Conservation (phyloP, 257 asterid genomes). For the Solanum corneliomulleri region DNA sequence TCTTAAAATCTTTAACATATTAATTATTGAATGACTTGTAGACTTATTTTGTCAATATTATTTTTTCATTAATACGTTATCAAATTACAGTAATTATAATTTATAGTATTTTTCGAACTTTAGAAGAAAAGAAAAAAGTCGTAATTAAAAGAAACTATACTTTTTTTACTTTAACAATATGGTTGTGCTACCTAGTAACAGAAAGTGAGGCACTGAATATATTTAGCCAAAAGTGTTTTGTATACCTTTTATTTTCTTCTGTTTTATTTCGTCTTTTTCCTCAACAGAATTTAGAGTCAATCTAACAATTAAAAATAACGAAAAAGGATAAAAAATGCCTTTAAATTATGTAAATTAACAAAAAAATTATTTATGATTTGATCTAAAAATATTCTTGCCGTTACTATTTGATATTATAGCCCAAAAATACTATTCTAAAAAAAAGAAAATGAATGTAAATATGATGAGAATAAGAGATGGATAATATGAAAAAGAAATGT, state of each 20-base stretch:
- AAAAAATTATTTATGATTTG: neutral
- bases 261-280: neutral
- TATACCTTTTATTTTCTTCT: neutral
- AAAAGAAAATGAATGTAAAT: too few species aligned
- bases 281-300: neutral
- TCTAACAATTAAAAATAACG: neutral
- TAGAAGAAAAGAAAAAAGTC: neutral
- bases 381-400: too few species aligned
- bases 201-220: neutral
- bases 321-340: too few species aligned
- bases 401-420: too few species aligned
- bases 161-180: neutral
- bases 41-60: neutral
- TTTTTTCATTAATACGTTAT: too few species aligned
- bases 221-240: neutral
- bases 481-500: neutral
- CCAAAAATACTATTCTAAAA: too few species aligned
- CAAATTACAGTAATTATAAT: too few species aligned
- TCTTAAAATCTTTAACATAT: neutral
- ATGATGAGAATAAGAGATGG: neutral
- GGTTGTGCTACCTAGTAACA: neutral
- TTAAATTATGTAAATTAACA: too few species aligned
- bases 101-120: too few species aligned
- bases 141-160: too few species aligned
- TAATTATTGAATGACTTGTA: too few species aligned